Percentiles rank a stretch among this genome's conserved stretches.
phyloP scores from a whole-genome alignment of 106 monocot species.

The Posidonia australis region DNA sequence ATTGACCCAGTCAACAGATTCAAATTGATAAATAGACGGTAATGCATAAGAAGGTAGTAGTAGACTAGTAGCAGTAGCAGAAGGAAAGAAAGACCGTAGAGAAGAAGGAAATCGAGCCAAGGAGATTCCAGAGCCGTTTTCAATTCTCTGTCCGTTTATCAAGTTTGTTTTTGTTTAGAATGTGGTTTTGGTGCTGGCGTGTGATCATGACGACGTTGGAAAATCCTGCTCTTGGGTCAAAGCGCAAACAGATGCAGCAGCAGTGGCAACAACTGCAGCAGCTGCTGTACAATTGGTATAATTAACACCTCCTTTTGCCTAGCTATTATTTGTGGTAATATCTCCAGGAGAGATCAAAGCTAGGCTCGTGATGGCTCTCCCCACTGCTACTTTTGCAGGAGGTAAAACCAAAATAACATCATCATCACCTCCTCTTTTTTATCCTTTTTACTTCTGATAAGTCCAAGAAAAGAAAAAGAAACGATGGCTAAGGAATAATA shows the following conservation, averaged over 20 bases:
- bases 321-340: constrained; percentile 6
- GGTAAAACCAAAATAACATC: constrained; percentile 1
- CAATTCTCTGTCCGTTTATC: constrained; percentile 1
- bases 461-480: background rate
- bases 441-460: no score
- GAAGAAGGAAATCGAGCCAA: no score
- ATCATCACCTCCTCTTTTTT: background rate
- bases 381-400: background rate
- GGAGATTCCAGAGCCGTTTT: constrained; percentile 22
- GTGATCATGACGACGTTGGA: no score
- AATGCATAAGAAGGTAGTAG: no score
- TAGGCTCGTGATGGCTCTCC: constrained; percentile 8
- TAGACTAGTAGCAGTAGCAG: no score
- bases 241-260: background rate
- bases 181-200: background rate
- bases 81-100: no score
- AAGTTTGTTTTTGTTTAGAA: background rate
- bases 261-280: background rate
- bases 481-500: background rate
- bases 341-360: constrained; percentile 4
- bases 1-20: background rate
- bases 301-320: background rate
- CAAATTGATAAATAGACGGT: background rate
- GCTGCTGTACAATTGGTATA: background rate
- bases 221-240: constrained; percentile 2